A percentile compares a stretch with the other conserved stretches of the same genome.
These are phyloP conservation scores for Aureobasidium sp. DNA, from an alignment of 2,329 filamentous ascomycete species.

Conservation along the genomic window DNA sequence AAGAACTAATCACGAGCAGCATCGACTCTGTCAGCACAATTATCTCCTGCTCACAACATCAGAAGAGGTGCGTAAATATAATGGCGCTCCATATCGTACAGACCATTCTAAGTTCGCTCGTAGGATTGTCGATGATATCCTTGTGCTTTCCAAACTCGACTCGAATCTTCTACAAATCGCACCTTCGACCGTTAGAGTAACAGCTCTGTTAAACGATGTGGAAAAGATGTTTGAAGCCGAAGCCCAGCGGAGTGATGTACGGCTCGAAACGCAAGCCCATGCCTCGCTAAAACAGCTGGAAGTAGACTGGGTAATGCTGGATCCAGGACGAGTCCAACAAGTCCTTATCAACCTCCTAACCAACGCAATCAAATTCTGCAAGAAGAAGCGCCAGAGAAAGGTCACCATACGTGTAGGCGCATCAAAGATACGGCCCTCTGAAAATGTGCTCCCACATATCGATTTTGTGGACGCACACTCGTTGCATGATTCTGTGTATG, in stretches of 20 bases:
- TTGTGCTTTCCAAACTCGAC: conserved; percentile 40
- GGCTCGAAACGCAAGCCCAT: conserved; percentile 14
- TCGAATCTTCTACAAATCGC: conserved; percentile 34
- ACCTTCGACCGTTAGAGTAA: conserved; percentile 20
- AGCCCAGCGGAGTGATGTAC: conserved; percentile 24
- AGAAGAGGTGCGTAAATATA: conserved; percentile 27
- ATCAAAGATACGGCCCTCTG: conserved; percentile 17
- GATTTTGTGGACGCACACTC: conserved; percentile 21
- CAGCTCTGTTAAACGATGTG: conserved; percentile 22
- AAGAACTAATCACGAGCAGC: conserved; percentile 26
- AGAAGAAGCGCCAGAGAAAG: conserved; percentile 17
- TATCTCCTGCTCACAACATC: conserved; percentile 39
- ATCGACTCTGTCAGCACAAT: conserved; percentile 36
- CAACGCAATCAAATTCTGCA: conserved; percentile 24
- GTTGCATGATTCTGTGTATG: conserved; percentile 9
- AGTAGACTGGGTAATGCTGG: conserved; percentile 23
- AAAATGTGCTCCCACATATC: conserved; percentile 29
- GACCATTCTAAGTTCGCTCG: neutral
- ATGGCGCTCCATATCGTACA: no score
- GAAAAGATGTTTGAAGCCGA: conserved; percentile 31
- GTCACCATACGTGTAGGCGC: conserved; percentile 20
- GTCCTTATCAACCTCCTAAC: conserved; percentile 25
- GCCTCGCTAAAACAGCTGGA: neutral
- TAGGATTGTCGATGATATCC: conserved; percentile 40
- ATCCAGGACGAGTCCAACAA: conserved; percentile 22